Conservation (phyloP, 208 protist genomes). For the Jaenimonas drosophilae region DNA sequence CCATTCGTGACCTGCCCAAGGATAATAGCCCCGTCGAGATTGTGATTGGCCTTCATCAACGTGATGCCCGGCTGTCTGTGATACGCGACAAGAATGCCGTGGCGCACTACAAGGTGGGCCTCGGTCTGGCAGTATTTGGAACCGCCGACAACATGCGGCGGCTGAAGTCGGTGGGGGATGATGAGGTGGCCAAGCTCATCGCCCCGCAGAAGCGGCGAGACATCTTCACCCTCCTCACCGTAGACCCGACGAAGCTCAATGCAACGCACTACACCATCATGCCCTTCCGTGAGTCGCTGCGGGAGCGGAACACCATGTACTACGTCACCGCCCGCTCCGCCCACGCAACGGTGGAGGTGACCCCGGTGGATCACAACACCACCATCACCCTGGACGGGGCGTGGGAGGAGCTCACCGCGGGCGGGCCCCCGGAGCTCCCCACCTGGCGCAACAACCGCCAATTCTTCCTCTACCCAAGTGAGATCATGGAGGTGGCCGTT, state of each 20-base stretch:
- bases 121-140: conserved; percentile 51
- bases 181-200: conserved; percentile 17
- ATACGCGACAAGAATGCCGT: conserved; percentile 31
- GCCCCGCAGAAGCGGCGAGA: conserved; percentile 15
- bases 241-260: conserved; percentile 1
- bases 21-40: conserved; percentile 23
- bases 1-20: conserved; percentile 18
- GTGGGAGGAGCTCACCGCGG: conserved; percentile 38
- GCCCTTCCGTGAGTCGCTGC: conserved; percentile 22
- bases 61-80: conserved; percentile 54
- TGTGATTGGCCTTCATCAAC: conserved; percentile 56
- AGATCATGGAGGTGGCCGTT: conserved; percentile 54
- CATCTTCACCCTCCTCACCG: conserved; percentile 12
- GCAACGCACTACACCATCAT: conserved; percentile 19
- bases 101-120: conserved; percentile 27
- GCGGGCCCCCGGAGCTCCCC: conserved; percentile 32
- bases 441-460: conserved; percentile 84
- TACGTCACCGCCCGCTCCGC: conserved; percentile 16
- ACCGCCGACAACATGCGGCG: conserved; percentile 47
- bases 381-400: conserved; percentile 20
- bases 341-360: conserved; percentile 15
- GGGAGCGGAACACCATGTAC: conserved; percentile 21
- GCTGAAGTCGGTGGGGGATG: conserved; percentile 21
- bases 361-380: conserved; percentile 21
- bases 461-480: conserved; percentile 68